Evolutionary conservation across 768 basidiomycete species (phyloP).

Genomic region (Crepidotus variabilis): DNA sequence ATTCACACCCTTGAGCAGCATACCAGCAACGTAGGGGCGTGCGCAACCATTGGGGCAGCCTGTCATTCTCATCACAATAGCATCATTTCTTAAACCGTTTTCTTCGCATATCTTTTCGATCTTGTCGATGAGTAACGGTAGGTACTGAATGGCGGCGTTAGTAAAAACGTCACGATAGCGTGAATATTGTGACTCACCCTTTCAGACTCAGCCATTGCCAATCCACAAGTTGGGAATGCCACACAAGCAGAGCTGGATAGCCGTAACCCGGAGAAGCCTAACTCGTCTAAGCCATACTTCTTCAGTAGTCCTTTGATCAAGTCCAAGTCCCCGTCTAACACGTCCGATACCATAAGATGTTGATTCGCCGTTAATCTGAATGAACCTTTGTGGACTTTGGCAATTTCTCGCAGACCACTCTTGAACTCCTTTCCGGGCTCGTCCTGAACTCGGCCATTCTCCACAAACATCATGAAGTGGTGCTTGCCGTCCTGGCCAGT

Average conservation of each 20-base stretch:
- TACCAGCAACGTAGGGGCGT: slow-evolving; percentile 86
- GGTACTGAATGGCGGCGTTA: slow-evolving; percentile 50
- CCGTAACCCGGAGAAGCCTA: slow-evolving; percentile 73
- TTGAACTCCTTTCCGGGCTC: slow-evolving; percentile 90
- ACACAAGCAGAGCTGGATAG: slow-evolving; percentile 95
- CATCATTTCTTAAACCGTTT: slow-evolving; percentile 88
- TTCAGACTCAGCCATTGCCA: slow-evolving; percentile 53
- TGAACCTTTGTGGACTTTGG: slow-evolving; percentile 88
- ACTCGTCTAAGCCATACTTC: slow-evolving; percentile 87
- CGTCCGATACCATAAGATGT: slow-evolving; percentile 85
- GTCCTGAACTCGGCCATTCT: slow-evolving; percentile 97
- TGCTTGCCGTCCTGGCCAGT: slow-evolving; percentile 83
- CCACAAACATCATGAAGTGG: slow-evolving; percentile 93
- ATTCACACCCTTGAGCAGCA: slow-evolving; percentile 16
- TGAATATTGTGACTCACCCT: slow-evolving; percentile 30
- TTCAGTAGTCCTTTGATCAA: slow-evolving; percentile 75
- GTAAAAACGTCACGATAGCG: not conserved
- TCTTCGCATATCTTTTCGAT: slow-evolving; percentile 95
- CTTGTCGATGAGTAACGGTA: slow-evolving; percentile 90
- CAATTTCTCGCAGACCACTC: slow-evolving; percentile 88
- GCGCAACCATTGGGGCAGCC: slow-evolving; percentile 95
- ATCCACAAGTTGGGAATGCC: slow-evolving; percentile 90
- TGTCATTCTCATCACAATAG: slow-evolving; percentile 98
- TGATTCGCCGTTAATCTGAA: slow-evolving; percentile 97
- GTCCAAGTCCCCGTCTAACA: slow-evolving; percentile 67